Conservation (phyloP, 2,329 filamentous ascomycete genomes). For the Calonectria hawksworthii region DNA sequence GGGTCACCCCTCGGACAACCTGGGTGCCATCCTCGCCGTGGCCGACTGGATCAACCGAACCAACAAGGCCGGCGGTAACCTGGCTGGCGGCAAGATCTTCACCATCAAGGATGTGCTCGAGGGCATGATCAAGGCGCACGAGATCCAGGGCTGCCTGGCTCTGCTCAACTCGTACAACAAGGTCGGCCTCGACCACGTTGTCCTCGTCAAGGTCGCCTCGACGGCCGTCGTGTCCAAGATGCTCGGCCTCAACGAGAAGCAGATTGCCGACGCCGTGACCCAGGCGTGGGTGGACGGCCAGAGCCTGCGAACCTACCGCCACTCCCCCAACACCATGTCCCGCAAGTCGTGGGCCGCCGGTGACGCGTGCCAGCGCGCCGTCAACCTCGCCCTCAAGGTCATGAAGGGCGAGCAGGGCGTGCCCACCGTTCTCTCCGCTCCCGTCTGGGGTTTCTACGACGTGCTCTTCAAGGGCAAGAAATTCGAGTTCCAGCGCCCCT, state of each 20-base stretch:
- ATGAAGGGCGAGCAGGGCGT: slow-evolving; percentile 92
- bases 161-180: slow-evolving; percentile 99
- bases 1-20: slow-evolving; percentile 98
- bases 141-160: slow-evolving; percentile 97
- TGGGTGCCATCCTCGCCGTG: slow-evolving; percentile 95
- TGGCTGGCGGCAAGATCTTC: slow-evolving; percentile 89
- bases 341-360: slow-evolving; percentile 99
- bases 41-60: slow-evolving; percentile 98
- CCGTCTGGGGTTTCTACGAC: slow-evolving; percentile 98
- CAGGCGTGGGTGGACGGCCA: slow-evolving; percentile 99
- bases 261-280: slow-evolving; percentile 95
- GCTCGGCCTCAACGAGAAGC: slow-evolving; percentile 88
- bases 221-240: slow-evolving; percentile 96
- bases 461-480: slow-evolving; percentile 96
- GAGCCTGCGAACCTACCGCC: slow-evolving; percentile 95
- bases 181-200: slow-evolving; percentile 97
- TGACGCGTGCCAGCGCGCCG: slow-evolving; percentile 95
- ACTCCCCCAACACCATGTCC: slow-evolving; percentile 99
- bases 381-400: slow-evolving; percentile 92
- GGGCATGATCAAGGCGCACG: slow-evolving; percentile 99
- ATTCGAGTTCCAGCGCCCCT: slow-evolving; percentile 95
- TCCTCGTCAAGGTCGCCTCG: slow-evolving; percentile 97
- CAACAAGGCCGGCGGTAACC: slow-evolving; percentile 80
- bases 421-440: slow-evolving; percentile 92
- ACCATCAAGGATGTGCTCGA: slow-evolving; percentile 93